Evolutionary conservation across 352 stramenopile genomes (phyloP).

Genomic region (Pythium volutum): DNA sequence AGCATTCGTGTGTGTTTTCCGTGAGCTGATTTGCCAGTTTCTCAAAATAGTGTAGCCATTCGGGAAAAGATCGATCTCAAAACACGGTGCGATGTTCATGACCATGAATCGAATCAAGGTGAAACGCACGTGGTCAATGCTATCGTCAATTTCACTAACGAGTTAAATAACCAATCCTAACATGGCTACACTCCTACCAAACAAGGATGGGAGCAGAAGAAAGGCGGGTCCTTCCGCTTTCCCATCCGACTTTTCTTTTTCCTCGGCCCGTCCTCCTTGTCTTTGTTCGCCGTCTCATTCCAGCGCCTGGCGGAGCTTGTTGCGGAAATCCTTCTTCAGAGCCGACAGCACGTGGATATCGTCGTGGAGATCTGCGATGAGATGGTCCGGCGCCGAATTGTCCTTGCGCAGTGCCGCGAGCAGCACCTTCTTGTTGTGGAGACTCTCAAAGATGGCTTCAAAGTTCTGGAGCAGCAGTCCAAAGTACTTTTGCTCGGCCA

Average conservation of each 20-base stretch:
- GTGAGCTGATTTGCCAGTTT: background rate
- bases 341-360: constrained; percentile 80
- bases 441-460: constrained; percentile 77
- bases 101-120: background rate
- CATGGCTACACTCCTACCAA: constrained; percentile 19
- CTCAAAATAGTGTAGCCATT: constrained; percentile 7
- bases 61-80: background rate
- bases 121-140: background rate
- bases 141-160: constrained; percentile 1
- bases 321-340: constrained; percentile 77
- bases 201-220: background rate
- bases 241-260: constrained; percentile 1
- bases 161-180: constrained; percentile 25
- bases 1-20: background rate
- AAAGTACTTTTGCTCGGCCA: constrained; percentile 83
- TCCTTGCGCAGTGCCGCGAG: constrained; percentile 70
- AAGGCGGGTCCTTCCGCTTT: background rate
- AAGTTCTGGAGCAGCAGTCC: constrained; percentile 80
- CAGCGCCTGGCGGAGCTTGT: constrained; percentile 64
- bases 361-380: constrained; percentile 74
- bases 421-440: constrained; percentile 85
- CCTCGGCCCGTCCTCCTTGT: background rate
- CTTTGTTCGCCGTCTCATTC: constrained; percentile 25
- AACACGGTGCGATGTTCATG: background rate
- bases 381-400: constrained; percentile 55